These are phyloP conservation scores for Lactarius indigo DNA, from an alignment of 768 basidiomycete genomes.

Conservation along the genomic window DNA sequence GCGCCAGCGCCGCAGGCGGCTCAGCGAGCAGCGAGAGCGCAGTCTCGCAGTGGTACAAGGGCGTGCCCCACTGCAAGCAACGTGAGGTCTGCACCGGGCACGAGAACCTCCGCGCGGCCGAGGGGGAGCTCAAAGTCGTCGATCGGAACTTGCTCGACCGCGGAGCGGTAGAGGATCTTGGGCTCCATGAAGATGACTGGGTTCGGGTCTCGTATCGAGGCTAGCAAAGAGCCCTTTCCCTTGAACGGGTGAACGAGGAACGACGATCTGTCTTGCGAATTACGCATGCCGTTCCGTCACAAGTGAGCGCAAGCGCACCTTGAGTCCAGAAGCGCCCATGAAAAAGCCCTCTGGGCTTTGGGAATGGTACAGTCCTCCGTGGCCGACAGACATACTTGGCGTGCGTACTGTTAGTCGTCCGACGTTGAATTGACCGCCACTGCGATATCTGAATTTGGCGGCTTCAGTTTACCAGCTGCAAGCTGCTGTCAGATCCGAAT, in stretches of 20 bases:
- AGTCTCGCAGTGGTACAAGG: conserved; percentile 83
- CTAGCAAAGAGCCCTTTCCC: conserved; percentile 91
- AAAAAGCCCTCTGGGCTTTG: conserved; percentile 96
- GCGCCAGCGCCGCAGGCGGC: conserved; percentile 61
- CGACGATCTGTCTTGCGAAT: conserved; percentile 53
- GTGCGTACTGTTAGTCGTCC: conserved; percentile 79
- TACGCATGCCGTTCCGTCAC: neutral
- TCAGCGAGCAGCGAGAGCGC: conserved; percentile 70
- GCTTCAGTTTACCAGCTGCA: conserved; percentile 90
- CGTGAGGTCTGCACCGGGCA: conserved; percentile 79
- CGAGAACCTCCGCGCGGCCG: conserved; percentile 72
- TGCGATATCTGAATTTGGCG: conserved; percentile 88
- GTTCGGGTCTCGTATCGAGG: conserved; percentile 87
- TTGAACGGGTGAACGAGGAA: conserved; percentile 91
- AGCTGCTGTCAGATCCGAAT: conserved; percentile 1
- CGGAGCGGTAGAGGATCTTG: conserved; percentile 87
- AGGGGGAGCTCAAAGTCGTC: conserved; percentile 87
- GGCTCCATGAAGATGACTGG: conserved; percentile 97
- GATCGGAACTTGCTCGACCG: conserved; percentile 90
- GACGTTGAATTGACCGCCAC: conserved; percentile 79
- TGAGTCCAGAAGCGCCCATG: conserved; percentile 84
- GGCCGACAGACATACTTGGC: conserved; percentile 88
- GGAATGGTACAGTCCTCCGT: conserved; percentile 91
- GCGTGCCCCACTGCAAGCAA: conserved; percentile 92
- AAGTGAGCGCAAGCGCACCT: conserved; percentile 43